Evolutionary conservation across 345 rosid genomes (phyloP).

Genomic region (Pseudoturritis turrita): DNA sequence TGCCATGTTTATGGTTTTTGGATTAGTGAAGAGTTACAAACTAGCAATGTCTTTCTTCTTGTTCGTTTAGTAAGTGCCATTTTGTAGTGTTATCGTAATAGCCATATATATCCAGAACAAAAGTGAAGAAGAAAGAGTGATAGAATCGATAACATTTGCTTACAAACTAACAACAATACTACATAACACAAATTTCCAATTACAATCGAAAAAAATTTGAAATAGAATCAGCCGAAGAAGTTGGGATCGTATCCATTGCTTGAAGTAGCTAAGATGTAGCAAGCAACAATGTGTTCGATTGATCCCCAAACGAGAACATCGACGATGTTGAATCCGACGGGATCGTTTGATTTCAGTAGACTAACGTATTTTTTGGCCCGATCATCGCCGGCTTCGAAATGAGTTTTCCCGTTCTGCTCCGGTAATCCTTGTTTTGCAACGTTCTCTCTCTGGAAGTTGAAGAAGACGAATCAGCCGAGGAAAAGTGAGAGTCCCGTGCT

Average conservation of each 20-base stretch:
- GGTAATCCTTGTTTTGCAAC: no score
- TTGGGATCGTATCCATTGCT: not conserved
- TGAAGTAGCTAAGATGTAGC: not conserved
- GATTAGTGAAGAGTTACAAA: slow-evolving; percentile 18
- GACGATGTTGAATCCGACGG: not conserved
- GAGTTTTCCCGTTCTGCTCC: no score
- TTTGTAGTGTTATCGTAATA: not conserved
- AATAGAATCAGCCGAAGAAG: not conserved
- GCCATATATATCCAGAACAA: not conserved
- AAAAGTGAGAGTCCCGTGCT: no score
- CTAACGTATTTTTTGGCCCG: no score
- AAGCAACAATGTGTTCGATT: not conserved
- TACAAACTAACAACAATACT: no score
- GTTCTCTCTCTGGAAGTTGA: no score
- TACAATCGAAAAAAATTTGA: not conserved
- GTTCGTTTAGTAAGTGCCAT: not conserved
- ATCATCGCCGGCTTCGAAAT: no score
- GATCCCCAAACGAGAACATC: not conserved
- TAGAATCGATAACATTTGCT: no score
- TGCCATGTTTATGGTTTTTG: slow-evolving; percentile 24
- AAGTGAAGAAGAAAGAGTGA: no score
- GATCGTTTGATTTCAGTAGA: not conserved
- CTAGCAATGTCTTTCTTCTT: slow-evolving; percentile 1
- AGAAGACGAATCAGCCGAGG: no score
- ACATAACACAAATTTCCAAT: not conserved